These are phyloP conservation scores for Pulchroboletus neoregius DNA, from an alignment of 1,284 basidiomycete genomes.

Conservation along the genomic window DNA sequence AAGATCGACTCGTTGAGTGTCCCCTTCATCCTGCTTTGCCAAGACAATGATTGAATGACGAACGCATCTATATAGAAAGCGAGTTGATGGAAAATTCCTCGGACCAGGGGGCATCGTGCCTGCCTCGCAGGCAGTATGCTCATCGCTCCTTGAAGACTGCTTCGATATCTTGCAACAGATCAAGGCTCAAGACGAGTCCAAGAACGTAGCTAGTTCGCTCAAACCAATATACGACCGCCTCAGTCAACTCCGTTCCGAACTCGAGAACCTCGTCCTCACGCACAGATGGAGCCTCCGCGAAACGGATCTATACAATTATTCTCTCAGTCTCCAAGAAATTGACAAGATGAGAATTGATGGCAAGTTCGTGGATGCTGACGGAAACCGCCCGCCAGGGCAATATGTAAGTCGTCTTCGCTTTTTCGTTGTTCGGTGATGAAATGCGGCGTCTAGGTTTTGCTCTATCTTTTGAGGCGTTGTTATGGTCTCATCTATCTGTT, in stretches of 20 bases:
- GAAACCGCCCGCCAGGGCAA: conserved; percentile 87
- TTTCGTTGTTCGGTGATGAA: neutral
- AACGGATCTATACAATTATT: conserved; percentile 95
- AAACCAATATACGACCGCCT: conserved; percentile 96
- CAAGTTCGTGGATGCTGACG: conserved; percentile 94
- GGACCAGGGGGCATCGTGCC: conserved; percentile 91
- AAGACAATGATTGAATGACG: conserved; percentile 12
- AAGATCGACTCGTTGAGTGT: conserved; percentile 91
- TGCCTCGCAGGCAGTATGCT: conserved; percentile 85
- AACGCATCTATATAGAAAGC: conserved; percentile 53
- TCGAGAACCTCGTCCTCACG: conserved; percentile 89
- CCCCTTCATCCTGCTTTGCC: conserved; percentile 29
- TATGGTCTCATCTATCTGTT: conserved; percentile 95
- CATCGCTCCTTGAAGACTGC: conserved; percentile 91
- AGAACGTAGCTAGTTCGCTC: conserved; percentile 82
- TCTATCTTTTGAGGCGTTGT: conserved; percentile 91
- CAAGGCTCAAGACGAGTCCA: conserved; percentile 89
- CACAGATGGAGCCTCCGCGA: conserved; percentile 97
- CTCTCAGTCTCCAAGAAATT: conserved; percentile 91
- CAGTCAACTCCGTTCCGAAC: conserved; percentile 77
- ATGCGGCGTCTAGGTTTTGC: conserved; percentile 62
- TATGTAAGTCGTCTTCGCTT: conserved; percentile 55
- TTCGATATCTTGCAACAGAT: conserved; percentile 98
- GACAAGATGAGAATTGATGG: conserved; percentile 97
- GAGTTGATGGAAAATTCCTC: conserved; percentile 94